These are phyloP conservation scores for Nicotiana sylvestris DNA, from an alignment of 257 asterid species.

Conservation along the genomic window DNA sequence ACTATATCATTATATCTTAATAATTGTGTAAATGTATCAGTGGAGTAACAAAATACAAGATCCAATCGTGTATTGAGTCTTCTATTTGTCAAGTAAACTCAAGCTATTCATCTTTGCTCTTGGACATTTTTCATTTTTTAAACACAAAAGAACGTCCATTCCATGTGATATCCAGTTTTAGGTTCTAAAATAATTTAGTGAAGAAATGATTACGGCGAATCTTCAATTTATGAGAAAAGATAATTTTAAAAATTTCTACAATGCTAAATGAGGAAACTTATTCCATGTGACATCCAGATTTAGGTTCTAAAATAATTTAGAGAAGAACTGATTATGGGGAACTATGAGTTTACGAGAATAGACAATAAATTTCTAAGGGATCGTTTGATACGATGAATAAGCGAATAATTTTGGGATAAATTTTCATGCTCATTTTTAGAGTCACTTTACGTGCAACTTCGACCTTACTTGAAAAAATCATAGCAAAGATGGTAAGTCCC, in stretches of 20 bases:
- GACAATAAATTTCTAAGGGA: background rate
- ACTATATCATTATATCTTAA: background rate
- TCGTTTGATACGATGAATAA: no score
- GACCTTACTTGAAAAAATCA: no score
- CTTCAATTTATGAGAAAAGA: background rate
- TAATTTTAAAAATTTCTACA: background rate
- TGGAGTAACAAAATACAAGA: no score
- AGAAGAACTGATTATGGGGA: background rate
- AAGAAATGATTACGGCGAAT: background rate
- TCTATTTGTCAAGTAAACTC: background rate
- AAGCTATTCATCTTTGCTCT: background rate
- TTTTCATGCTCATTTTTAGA: no score
- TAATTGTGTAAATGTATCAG: no score
- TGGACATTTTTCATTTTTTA: background rate
- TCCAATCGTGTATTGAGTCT: background rate
- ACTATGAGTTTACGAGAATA: background rate
- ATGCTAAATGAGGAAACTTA: background rate
- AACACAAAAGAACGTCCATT: background rate
- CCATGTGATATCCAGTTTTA: background rate
- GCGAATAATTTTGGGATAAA: no score
- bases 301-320: background rate
- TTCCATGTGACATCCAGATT: no score
- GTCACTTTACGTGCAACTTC: no score
- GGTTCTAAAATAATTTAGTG: background rate
- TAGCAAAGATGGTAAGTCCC: no score